Evolutionary conservation across 2,329 filamentous ascomycete genomes (phyloP).

Genomic region (Arachnopeziza araneosa): DNA sequence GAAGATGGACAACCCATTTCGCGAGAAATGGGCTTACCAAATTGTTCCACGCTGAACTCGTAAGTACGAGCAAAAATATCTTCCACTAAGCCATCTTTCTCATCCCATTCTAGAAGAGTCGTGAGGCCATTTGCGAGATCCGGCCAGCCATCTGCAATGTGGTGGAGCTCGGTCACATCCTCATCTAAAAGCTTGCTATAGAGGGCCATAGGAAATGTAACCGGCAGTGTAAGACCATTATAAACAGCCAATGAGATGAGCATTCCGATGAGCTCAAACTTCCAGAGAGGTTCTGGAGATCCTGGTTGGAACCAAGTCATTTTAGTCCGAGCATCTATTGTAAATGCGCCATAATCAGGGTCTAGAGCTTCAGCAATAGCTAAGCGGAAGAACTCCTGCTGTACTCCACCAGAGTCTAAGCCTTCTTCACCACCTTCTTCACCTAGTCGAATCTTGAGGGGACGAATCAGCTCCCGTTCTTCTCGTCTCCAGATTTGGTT

Average conservation of each 20-base stretch:
- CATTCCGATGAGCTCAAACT: slow-evolving; percentile 83
- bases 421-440: slow-evolving; percentile 81
- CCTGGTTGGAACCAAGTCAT: slow-evolving; percentile 87
- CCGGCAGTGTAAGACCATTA: slow-evolving; percentile 85
- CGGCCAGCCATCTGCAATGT: slow-evolving; percentile 85
- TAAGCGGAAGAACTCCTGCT: slow-evolving; percentile 91
- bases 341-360: slow-evolving; percentile 67
- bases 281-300: slow-evolving; percentile 77
- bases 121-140: slow-evolving; percentile 70
- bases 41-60: slow-evolving; percentile 66
- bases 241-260: slow-evolving; percentile 87
- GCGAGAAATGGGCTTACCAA: slow-evolving; percentile 51
- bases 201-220: slow-evolving; percentile 80
- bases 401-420: slow-evolving; percentile 88
- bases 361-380: slow-evolving; percentile 75
- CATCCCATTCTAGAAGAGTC: slow-evolving; percentile 69
- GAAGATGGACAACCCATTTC: slow-evolving; percentile 41
- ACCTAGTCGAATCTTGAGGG: slow-evolving; percentile 82
- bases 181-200: slow-evolving; percentile 74
- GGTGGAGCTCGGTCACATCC: slow-evolving; percentile 63
- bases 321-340: slow-evolving; percentile 66
- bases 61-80: slow-evolving; percentile 82
- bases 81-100: slow-evolving; percentile 66
- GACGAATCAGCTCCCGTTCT: slow-evolving; percentile 72
- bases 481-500: slow-evolving; percentile 88